Base-by-base conservation (phyloP, 257 asterid species). In the Solanum chilense region DNA sequence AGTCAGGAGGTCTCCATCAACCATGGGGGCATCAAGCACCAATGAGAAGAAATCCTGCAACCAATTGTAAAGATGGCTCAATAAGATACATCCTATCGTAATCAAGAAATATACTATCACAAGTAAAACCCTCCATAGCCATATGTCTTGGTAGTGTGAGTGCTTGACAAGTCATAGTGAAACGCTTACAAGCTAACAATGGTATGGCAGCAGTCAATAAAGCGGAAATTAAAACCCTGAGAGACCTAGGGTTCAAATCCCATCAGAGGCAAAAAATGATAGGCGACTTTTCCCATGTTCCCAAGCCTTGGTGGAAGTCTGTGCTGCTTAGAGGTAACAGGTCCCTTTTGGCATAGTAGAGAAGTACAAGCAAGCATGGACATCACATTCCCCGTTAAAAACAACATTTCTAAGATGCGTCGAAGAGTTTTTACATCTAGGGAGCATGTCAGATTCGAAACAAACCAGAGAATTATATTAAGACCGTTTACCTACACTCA, bases 1-100 rank as follows among this genome's bases (percentile, higher is more conserved):
- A 85, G 96, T 86, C 86, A 95, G 95, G 91, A 97, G 99, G 89
- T 95, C 97, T 86, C 99, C 99, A 92, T 97, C 97, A 52, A 97
- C 93, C 89, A 95, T 92, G 6, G 95, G 93, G 90, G 99, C 96
- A 91, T 95, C 98, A 84, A 93, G 94, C 87, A 97, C 95, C 92
- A 93, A 88, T 2, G 95, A 91, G 91, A 95, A 95, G 94, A 97
- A 97, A 92, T 97, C 99, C 99, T 97, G 94, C 85, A 88, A 88
- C 62, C 69, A 84, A 76, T 73, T 25, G 29, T 16, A 47, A 29
- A 49, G 45, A 81, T 49, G 69, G 85, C 69, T 81, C 85, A 49
- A 49, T 52, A 73, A 73, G 81, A 73, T 35, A 21, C 84, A 80
- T 25, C 25, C 14, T 25, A 77, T 44, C 62, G 7, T 44, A 77